Percentiles rank a stretch among this genome's conserved stretches.
Conservation (phyloP, 345 rosid genomes). For the Ceriops zippeliana region DNA sequence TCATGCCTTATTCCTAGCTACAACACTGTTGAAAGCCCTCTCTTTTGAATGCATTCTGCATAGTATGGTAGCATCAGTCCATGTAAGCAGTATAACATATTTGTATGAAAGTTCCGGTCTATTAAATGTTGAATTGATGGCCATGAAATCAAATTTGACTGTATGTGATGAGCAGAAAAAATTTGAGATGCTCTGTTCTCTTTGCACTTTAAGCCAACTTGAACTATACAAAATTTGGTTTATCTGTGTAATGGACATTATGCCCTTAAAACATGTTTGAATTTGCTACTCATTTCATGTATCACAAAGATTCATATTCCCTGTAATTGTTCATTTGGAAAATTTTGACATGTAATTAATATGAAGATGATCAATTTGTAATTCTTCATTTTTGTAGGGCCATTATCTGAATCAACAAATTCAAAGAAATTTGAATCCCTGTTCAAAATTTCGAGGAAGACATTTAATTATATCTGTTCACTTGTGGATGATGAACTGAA, state of each 20-base stretch:
- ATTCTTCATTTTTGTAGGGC: conserved; percentile 31
- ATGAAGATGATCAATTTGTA: background rate
- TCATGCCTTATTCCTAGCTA: background rate
- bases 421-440: conserved; percentile 55
- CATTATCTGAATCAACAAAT: conserved; percentile 37
- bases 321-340: background rate
- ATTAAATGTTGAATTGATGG: no score
- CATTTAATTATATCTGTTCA: conserved; percentile 64
- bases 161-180: no score
- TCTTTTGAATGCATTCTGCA: no score
- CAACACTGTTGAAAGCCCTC: no score
- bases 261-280: background rate
- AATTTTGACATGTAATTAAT: background rate
- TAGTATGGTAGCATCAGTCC: background rate
- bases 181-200: no score
- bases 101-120: background rate
- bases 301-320: background rate
- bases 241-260: background rate
- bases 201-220: background rate
- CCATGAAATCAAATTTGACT: no score
- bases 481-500: conserved; percentile 60
- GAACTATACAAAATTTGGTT: background rate
- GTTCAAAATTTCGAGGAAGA: conserved; percentile 64
- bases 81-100: background rate
- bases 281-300: background rate